phyloP scores from a whole-genome alignment of 352 stramenopile species.

The Phytophthora quininea region DNA sequence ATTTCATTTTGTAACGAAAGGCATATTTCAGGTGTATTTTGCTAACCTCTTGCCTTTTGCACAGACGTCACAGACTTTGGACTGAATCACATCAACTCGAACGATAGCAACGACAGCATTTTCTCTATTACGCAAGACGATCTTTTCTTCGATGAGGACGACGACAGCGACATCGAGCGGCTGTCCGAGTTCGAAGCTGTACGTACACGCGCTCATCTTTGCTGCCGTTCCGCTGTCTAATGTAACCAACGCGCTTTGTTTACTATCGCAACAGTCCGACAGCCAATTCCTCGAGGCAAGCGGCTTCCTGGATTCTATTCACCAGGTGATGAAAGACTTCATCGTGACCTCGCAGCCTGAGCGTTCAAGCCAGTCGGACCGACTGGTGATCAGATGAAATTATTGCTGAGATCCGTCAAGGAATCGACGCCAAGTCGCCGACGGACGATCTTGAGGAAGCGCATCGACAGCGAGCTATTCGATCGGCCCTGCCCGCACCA shows the following conservation, averaged over 20 bases:
- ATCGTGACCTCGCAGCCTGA: constrained; percentile 48
- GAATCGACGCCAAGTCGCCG: constrained; percentile 32
- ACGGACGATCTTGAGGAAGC: constrained; percentile 34
- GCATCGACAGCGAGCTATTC: constrained; percentile 32
- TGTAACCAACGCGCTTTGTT: background rate
- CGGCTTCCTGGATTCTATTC: constrained; percentile 81
- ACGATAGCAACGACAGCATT: constrained; percentile 51
- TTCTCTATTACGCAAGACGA: constrained; percentile 64
- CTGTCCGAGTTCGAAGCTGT: constrained; percentile 81
- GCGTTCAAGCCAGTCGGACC: constrained; percentile 23
- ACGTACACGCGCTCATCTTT: constrained; percentile 1
- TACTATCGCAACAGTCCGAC: constrained; percentile 51
- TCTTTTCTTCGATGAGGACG: constrained; percentile 48
- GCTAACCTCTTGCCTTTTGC: background rate
- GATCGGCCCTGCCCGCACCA: constrained; percentile 10
- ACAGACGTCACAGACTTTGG: constrained; percentile 40
- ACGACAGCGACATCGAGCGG: constrained; percentile 61
- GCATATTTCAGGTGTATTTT: background rate
- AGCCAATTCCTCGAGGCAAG: constrained; percentile 76
- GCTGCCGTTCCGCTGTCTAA: background rate
- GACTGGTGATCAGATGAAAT: constrained; percentile 77
- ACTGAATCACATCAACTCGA: constrained; percentile 55
- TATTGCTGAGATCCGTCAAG: constrained; percentile 68
- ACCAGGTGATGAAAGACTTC: constrained; percentile 78
- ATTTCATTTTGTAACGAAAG: background rate